Evolutionary conservation across 2,329 filamentous ascomycete genomes (phyloP), one percentile per base, ranked within the genome.

Genomic region (Fusarium sp.): DNA sequence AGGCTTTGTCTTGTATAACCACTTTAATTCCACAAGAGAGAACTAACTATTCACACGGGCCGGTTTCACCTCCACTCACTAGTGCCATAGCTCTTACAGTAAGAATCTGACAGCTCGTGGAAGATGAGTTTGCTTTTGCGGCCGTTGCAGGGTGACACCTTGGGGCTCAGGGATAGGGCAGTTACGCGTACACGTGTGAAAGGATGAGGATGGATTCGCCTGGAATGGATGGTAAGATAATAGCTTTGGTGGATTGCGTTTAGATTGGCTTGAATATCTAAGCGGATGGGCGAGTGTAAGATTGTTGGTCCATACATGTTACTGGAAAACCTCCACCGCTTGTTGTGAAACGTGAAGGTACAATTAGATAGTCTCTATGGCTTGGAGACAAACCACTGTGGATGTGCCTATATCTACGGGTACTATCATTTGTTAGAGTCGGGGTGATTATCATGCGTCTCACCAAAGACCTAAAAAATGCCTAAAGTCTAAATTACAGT

Each of bases 201-300:
- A 43, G 15, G 8, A 25, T 32, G 42, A 66, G 38, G n/a, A 51
- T 44, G n/a, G 29, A 34, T 14, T 32, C 11, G 8, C 9, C 20
- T 62, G 32, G 25, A 55, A 44, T 55, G 63, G 63, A 7, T 67
- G 63, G 63, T 66, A 66, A 67, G 62, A 66, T 45, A 55, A 49
- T 62, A 55, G 63, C 25, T 46, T 57, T 30, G 8, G 7, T 59
- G 52, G 15, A n/a, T 27, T 40, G 25, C 40, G 16, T 43, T 11
- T 8, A 53, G 50, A 53, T 53, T 53, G 50, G 34, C 18, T 43
- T 42, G 32, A 9, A 12, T 53, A n/a, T 25, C 42, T 18, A 32
- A 52, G 45, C 24, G 50, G 59, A 44, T 24, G 43, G 43, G 59
- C 57, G 46, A 59, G 30, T 25, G 18, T 11, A 8, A 27, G 34